These are phyloP conservation scores for Gomphus bonarii DNA, from an alignment of 1,284 basidiomycete species.

Conservation along the genomic window DNA sequence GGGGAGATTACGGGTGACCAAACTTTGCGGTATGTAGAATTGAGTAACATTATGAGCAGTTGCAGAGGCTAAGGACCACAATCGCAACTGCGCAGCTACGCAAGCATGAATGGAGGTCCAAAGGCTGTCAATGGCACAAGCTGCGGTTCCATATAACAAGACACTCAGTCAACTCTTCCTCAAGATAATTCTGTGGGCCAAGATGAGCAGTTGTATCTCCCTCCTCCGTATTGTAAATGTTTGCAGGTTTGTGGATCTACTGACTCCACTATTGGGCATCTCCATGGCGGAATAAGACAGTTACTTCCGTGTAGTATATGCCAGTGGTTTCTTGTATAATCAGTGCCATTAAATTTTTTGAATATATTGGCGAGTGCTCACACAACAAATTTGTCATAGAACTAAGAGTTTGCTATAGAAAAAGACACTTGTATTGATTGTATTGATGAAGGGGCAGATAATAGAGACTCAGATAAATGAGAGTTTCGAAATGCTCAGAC, in stretches of 20 bases:
- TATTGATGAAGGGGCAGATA: background rate
- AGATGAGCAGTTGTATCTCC: background rate
- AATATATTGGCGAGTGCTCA: background rate
- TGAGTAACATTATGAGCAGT: too few species aligned
- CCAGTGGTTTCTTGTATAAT: background rate
- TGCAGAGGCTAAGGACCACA: too few species aligned
- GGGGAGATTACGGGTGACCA: too few species aligned
- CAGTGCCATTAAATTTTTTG: background rate
- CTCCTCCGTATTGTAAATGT: background rate
- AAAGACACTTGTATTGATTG: too few species aligned
- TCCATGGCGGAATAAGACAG: background rate
- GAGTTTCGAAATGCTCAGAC: too few species aligned
- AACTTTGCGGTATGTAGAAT: too few species aligned
- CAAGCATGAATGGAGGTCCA: too few species aligned
- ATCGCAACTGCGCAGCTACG: too few species aligned
- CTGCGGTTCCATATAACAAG: too few species aligned
- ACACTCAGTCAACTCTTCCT: background rate
- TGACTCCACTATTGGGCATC: background rate
- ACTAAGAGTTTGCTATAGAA: background rate
- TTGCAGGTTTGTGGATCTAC: background rate
- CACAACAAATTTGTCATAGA: background rate
- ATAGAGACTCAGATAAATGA: background rate
- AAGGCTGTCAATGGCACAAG: too few species aligned
- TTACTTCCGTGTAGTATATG: background rate
- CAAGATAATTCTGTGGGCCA: background rate